Conservation (phyloP, 2,329 filamentous ascomycete species). For the Arthroderma sp. region DNA sequence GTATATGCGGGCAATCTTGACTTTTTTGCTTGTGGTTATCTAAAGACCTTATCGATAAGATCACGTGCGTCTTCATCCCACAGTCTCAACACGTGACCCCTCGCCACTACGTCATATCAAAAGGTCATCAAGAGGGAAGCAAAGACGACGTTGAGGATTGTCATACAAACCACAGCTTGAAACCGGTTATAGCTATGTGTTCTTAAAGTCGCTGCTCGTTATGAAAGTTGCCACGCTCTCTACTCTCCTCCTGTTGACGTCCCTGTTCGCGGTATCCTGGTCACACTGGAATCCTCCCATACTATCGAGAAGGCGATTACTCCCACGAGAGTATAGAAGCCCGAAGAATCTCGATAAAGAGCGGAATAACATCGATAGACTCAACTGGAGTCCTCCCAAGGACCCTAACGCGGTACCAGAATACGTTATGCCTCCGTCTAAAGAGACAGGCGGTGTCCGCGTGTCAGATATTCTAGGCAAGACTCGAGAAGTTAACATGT, state of each 20-base stretch:
- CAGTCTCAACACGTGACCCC: neutral
- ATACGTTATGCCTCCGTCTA: neutral
- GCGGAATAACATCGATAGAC: neutral
- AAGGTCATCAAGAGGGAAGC: neutral
- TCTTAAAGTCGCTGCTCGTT: neutral
- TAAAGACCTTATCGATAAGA: neutral
- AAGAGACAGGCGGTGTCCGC: constrained; percentile 40
- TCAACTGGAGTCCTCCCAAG: neutral
- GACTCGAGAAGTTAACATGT: constrained; percentile 68
- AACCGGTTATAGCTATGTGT: neutral
- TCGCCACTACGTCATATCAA: neutral
- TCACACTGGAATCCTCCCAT: constrained; percentile 7
- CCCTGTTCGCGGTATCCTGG: neutral
- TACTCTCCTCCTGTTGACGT: constrained; percentile 3
- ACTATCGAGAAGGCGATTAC: neutral
- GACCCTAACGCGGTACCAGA: neutral
- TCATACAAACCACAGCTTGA: neutral
- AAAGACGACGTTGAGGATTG: neutral
- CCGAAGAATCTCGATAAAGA: constrained; percentile 3
- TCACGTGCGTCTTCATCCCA: neutral
- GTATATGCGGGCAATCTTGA: neutral
- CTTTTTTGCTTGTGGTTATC: neutral
- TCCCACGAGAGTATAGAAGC: neutral
- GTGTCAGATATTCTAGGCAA: constrained; percentile 76
- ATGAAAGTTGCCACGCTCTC: neutral